Evolutionary conservation across 208 protist genomes (phyloP).

Genomic region (Trypanosoma melophagium): DNA sequence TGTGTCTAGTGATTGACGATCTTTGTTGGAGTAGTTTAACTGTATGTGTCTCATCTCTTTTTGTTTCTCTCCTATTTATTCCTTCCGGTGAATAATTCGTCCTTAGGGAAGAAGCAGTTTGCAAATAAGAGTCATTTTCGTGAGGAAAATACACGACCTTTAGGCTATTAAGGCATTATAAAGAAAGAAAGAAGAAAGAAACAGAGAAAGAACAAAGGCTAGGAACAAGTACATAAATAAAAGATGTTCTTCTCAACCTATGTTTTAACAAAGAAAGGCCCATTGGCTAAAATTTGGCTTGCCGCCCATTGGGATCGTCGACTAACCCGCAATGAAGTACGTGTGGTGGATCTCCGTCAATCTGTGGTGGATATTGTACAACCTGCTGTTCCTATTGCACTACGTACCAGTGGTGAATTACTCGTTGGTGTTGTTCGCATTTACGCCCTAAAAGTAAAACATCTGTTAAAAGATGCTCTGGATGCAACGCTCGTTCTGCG

Average conservation of each 20-base stretch:
- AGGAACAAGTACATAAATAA: conserved; percentile 26
- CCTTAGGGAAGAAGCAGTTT: neutral
- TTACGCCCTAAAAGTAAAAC: conserved; percentile 93
- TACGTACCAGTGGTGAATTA: conserved; percentile 95
- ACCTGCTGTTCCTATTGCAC: conserved; percentile 93
- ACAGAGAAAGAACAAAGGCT: neutral
- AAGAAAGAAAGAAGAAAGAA: conserved; percentile 2
- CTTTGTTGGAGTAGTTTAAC: too few relatives aligned
- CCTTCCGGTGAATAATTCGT: conserved; percentile 14
- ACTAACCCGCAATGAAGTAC: conserved; percentile 92
- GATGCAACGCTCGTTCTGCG: conserved; percentile 77
- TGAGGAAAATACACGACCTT: too few relatives aligned
- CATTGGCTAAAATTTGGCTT: conserved; percentile 96
- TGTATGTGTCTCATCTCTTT: too few relatives aligned
- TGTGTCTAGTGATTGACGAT: too few relatives aligned
- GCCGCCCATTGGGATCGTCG: conserved; percentile 96
- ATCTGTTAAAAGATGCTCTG: conserved; percentile 85
- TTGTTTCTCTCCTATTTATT: too few relatives aligned
- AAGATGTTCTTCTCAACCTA: conserved; percentile 97
- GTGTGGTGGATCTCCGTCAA: conserved; percentile 90
- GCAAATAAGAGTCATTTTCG: too few relatives aligned
- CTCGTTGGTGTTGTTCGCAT: conserved; percentile 97
- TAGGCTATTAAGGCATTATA: too few relatives aligned
- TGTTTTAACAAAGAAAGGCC: conserved; percentile 95
- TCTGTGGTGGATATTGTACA: conserved; percentile 92